Percentiles rank a stretch among this genome's conserved stretches.
Evolutionary conservation across 2,329 filamentous ascomycete genomes (phyloP).

Genomic region (Fonsecaea monophora): DNA sequence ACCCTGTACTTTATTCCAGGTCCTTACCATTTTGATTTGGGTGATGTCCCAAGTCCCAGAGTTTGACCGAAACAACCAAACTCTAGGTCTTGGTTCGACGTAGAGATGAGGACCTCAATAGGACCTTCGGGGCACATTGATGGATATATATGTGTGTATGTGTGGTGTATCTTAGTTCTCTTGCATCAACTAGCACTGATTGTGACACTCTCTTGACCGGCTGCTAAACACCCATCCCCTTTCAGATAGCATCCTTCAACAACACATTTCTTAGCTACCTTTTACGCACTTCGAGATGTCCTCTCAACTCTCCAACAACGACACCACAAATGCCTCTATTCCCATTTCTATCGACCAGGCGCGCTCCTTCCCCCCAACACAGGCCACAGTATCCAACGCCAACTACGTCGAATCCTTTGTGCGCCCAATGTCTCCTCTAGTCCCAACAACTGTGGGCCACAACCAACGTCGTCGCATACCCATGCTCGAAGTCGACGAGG

Average conservation of each 20-base stretch:
- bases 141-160: not conserved
- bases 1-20: not conserved
- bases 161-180: not conserved
- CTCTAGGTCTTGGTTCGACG: not conserved
- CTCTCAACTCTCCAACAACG: not conserved
- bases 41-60: not conserved
- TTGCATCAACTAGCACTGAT: not conserved
- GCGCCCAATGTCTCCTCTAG: not conserved
- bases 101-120: not conserved
- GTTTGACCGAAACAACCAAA: not conserved
- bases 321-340: not conserved
- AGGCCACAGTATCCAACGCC: too few relatives aligned
- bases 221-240: not conserved
- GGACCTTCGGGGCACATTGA: not conserved
- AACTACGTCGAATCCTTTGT: not conserved
- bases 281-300: not conserved
- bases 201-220: not conserved
- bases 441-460: not conserved
- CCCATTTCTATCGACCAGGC: not conserved
- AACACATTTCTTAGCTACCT: not conserved
- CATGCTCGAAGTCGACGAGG: constrained; percentile 1
- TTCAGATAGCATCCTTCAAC: not conserved
- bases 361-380: not conserved
- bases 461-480: not conserved
- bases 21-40: not conserved